Conservation (phyloP, 768 basidiomycete genomes). For the Suillus discolor region DNA sequence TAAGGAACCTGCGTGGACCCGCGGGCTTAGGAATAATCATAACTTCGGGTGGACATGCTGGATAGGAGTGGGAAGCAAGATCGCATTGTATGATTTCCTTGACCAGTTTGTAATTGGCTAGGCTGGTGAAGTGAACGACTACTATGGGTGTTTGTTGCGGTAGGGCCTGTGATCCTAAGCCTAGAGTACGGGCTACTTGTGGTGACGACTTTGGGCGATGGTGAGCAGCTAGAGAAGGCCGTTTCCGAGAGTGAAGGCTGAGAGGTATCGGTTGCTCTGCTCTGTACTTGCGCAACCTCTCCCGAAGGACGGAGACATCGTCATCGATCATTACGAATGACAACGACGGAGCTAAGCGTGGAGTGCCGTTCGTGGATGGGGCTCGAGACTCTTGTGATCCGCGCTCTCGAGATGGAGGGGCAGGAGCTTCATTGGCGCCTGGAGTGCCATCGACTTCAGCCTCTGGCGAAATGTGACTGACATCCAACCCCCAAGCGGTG, state of each 20-base stretch:
- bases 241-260: slow-evolving; percentile 52
- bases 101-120: slow-evolving; percentile 85
- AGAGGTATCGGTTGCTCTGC: slow-evolving; percentile 48
- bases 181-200: slow-evolving; percentile 65
- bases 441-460: slow-evolving; percentile 47
- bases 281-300: slow-evolving; percentile 69
- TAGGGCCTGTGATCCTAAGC: slow-evolving; percentile 31
- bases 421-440: slow-evolving; percentile 16
- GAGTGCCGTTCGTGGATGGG: slow-evolving; percentile 22
- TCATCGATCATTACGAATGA: slow-evolving; percentile 93
- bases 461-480: slow-evolving; percentile 74
- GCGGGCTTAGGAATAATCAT: slow-evolving; percentile 98
- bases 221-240: slow-evolving; percentile 65
- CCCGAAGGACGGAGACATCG: slow-evolving; percentile 77
- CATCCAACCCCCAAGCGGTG: slow-evolving; percentile 94
- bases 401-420: slow-evolving; percentile 9
- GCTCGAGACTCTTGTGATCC: slow-evolving; percentile 21
- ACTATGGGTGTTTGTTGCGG: slow-evolving; percentile 37
- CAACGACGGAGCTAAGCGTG: slow-evolving; percentile 30
- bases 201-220: slow-evolving; percentile 83
- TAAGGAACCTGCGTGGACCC: slow-evolving; percentile 90
- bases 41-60: slow-evolving; percentile 72
- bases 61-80: slow-evolving; percentile 50
- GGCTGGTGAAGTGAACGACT: slow-evolving; percentile 89
- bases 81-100: slow-evolving; percentile 80